These are phyloP conservation scores for Rubia peregrina DNA, from an alignment of 305 asterid species.

Conservation along the genomic window DNA sequence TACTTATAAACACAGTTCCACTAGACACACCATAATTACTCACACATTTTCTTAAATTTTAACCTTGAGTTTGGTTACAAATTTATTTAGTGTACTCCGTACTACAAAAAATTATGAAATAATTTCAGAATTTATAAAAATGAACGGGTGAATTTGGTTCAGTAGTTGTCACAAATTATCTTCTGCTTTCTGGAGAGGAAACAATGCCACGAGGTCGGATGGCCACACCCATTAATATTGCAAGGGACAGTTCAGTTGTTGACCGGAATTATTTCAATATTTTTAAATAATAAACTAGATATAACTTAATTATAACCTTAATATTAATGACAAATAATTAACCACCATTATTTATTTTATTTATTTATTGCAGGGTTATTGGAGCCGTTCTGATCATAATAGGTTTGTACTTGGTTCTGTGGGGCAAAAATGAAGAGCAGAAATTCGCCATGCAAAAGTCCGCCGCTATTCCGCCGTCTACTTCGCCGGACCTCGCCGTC, in stretches of 20 bases:
- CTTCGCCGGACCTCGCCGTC: constrained; percentile 43
- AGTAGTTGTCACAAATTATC: neutral
- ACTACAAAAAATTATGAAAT: too few species aligned
- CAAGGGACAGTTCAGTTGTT: neutral
- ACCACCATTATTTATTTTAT: too few species aligned
- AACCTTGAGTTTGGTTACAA: too few species aligned
- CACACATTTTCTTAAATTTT: too few species aligned
- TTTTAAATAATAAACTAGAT: neutral
- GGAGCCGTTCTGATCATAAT: constrained; percentile 84
- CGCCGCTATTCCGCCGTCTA: constrained; percentile 40
- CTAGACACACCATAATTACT: too few species aligned
- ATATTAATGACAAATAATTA: neutral
- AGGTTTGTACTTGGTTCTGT: constrained; percentile 77
- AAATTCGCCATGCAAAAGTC: constrained; percentile 42
- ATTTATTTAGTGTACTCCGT: too few species aligned
- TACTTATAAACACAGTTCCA: too few species aligned
- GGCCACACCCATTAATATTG: neutral
- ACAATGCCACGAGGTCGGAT: constrained; percentile 3
- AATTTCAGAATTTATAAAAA: neutral
- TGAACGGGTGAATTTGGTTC: neutral
- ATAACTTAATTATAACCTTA: neutral
- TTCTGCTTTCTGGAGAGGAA: neutral
- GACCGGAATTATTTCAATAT: neutral
- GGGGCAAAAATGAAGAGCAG: constrained; percentile 90
- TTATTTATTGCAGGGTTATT: constrained; percentile 46